Evolutionary conservation across 306 rosid species (phyloP).

Genomic region (Sophora flavescens): DNA sequence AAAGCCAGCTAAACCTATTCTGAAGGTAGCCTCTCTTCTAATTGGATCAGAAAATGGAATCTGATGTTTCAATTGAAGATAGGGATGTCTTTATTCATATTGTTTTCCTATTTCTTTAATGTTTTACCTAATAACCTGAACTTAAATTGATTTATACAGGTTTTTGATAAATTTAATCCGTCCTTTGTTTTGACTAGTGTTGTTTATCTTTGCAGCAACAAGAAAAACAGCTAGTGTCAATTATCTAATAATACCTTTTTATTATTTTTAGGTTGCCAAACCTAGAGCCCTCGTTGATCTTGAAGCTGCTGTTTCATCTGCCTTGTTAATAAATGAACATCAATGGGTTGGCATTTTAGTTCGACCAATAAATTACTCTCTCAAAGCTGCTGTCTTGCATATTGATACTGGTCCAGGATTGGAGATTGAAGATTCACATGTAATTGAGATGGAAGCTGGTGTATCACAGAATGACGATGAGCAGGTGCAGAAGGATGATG

Average conservation of each 20-base stretch:
- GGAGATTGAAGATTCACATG: conserved; percentile 68
- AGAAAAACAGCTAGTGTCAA: conserved; percentile 12
- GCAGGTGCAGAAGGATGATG: conserved; percentile 49
- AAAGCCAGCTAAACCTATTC: conserved; percentile 91
- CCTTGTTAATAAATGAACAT: conserved; percentile 88
- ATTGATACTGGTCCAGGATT: conserved; percentile 98
- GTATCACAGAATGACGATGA: conserved; percentile 53
- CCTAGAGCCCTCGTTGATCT: conserved; percentile 98
- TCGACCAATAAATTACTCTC: conserved; percentile 88
- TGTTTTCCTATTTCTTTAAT: conserved; percentile 35
- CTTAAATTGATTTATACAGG: conserved; percentile 13
- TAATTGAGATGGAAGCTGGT: conserved; percentile 83
- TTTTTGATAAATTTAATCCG: conserved; percentile 23
- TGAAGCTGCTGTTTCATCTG: conserved; percentile 89
- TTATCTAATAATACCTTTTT: conserved; percentile 47
- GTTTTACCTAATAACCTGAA: conserved; percentile 31
- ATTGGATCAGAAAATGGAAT: conserved; percentile 36
- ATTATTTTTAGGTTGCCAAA: conserved; percentile 71
- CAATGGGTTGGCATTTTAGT: conserved; percentile 95
- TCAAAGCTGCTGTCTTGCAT: conserved; percentile 86
- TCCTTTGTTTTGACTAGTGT: conserved; percentile 5
- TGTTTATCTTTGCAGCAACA: conserved; percentile 25
- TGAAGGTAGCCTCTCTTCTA: conserved; percentile 73
- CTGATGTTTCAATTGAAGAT: conserved; percentile 26
- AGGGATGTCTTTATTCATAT: conserved; percentile 19